Base-by-base conservation (phyloP, 129 eudicot species). In the Flaveria linearis region DNA sequence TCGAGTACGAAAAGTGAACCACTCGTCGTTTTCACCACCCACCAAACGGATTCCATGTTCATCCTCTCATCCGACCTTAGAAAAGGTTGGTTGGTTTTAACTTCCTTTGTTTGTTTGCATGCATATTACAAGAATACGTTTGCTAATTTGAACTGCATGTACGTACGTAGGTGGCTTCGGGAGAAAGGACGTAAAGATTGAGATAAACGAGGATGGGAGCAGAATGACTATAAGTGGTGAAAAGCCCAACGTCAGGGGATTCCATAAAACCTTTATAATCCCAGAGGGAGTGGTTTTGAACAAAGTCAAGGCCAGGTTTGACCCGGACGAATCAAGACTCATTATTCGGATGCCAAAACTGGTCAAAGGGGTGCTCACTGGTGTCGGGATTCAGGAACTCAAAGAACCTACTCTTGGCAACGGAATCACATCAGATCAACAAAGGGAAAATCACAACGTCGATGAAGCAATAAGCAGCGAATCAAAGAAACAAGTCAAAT, bases 151-250 rank as follows among this genome's bases (percentile, higher is more conserved):
- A 28, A 30, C 16, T 3, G 7, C 5, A 63, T 63, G 11, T 16
- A 30, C 30, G 46, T n/a, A 36, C 10, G 15, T 9, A 41, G 49
- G 71, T 60, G 14, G 91, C 14, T 89, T 84, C 61, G 80, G 17
- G 62, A 80, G 81, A 75, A 25, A 52, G 41, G 74, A 84, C 77
- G 81, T 89, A 74, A 89, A 82, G 74, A 87, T 89, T 43, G 95
- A 89, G 76, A 89, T 89, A 75, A 86, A 86, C 30, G 87, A 86
- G 50, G 91, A 85, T 50, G 95, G 95, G 68, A 84, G 72, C 45
- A 71, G 60, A 50, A 86, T 89, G 33, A 77, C 74, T 17, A 60
- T 89, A 55, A 80, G 82, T 14, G 89, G 89, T 33, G 86, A 89
- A 78, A 83, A 79, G 15, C 78, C 77, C 39, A 55, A 42, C 39